Conservation (phyloP, 495 filamentous ascomycete genomes). For the Jackrogersella minutella region DNA sequence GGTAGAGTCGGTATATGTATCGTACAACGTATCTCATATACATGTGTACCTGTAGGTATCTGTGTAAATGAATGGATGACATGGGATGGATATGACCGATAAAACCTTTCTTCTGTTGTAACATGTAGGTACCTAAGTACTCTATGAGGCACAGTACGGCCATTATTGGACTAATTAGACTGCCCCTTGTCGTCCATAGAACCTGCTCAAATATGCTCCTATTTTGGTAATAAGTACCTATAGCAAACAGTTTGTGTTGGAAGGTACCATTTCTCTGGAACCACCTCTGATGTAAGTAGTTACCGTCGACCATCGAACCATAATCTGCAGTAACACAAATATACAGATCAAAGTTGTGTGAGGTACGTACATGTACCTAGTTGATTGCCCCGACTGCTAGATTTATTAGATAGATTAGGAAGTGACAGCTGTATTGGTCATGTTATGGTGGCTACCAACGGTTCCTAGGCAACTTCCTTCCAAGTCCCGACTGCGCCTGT, state of each 20-base stretch:
- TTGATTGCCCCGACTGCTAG: not conserved
- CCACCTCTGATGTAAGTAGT: too few species aligned
- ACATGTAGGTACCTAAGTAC: too few species aligned
- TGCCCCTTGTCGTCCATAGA: not conserved
- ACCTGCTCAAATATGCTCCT: constrained; percentile 31
- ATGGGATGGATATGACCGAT: too few species aligned
- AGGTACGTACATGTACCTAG: too few species aligned
- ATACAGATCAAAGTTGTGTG: not conserved
- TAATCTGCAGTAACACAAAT: not conserved
- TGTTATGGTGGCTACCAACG: too few species aligned
- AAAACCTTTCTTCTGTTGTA: too few species aligned
- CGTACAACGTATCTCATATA: too few species aligned
- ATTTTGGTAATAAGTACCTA: not conserved
- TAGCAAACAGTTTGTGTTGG: not conserved
- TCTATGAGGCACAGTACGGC: not conserved
- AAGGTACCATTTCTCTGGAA: constrained; percentile 4
- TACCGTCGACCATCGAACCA: not conserved
- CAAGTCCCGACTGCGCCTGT: not conserved
- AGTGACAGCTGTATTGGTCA: not conserved
- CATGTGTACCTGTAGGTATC: too few species aligned
- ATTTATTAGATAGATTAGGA: not conserved
- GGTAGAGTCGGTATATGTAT: too few species aligned
- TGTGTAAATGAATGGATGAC: too few species aligned
- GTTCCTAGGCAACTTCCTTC: not conserved
- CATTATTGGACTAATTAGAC: not conserved